phyloP scores from a whole-genome alignment of 2,329 filamentous ascomycete genomes.

The Penicillium sp. region DNA sequence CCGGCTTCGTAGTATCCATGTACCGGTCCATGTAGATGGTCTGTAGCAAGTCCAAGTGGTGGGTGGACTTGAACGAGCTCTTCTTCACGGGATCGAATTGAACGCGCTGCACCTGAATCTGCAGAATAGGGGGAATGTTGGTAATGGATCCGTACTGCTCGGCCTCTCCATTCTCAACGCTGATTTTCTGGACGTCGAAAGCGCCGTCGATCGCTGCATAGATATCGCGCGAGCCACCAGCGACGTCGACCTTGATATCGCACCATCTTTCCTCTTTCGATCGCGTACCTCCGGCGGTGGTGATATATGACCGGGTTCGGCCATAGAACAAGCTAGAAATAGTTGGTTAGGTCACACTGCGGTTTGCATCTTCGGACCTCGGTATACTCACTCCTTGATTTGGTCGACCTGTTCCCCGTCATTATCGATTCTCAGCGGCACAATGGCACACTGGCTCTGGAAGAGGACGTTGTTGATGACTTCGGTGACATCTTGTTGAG shows the following conservation, averaged over 20 bases:
- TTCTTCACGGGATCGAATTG: constrained; percentile 66
- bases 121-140: constrained; percentile 78
- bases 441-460: constrained; percentile 86
- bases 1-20: constrained; percentile 64
- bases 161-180: constrained; percentile 62
- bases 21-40: constrained; percentile 87
- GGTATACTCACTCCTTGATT: constrained; percentile 62
- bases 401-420: constrained; percentile 78
- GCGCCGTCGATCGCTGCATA: constrained; percentile 83
- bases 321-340: constrained; percentile 52
- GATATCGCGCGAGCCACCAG: constrained; percentile 63
- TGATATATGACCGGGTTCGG: constrained; percentile 47
- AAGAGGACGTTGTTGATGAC: constrained; percentile 92
- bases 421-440: constrained; percentile 64
- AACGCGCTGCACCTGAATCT: constrained; percentile 85
- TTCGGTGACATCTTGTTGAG: constrained; percentile 95
- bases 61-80: constrained; percentile 69
- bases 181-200: constrained; percentile 77
- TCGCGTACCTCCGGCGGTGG: constrained; percentile 49
- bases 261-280: constrained; percentile 61
- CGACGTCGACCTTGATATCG: constrained; percentile 64
- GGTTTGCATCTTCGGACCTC: constrained; percentile 22
- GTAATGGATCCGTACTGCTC: constrained; percentile 71
- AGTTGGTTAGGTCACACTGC: constrained; percentile 8
- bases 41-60: constrained; percentile 77